Evolutionary conservation across 2,329 filamentous ascomycete species (phyloP), one percentile per base, ranked within the genome.

Genomic region (Ascosphaera apis): DNA sequence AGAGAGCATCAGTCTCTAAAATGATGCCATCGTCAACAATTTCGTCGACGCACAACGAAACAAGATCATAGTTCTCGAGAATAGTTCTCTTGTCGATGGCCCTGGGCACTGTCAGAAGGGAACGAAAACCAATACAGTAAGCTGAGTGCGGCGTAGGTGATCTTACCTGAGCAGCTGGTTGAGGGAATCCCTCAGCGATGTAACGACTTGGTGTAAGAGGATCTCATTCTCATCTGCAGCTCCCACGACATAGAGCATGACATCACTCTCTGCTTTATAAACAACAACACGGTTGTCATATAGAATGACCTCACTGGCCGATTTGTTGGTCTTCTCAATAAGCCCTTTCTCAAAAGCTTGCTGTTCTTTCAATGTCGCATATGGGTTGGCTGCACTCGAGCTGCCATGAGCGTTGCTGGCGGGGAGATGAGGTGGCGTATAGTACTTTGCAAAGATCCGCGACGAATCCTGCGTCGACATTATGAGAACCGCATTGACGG

Each of bases 41-140:
- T 58, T 98, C 88, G 56, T 98, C 88, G 44, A 98, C 80, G 32
- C 84, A 81, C 37, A 98, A 71, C 11, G 83, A 79, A 42, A 93
- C 80, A 15, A 95, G 69, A 57, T 95, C 88, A 65, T 95, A 98
- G 68, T 95, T 95, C 61, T 98, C 88, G 51, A 95, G 76, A 45
- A 95, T 83, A 39, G 88, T 95, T 45, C 88, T 76, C 68, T 93
- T 93, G 63, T 98, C 88, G 35, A 91, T 84, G 23, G 82, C 82
- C 67, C 91, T 86, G 43, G 47, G 42, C 32, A 16, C 25, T 27
- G 23, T 19, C 18, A 18, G 17, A 36, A 25, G 13, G 3, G 9
- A 7, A 36, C 34, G 28, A 9, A n/a, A 19, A 4, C 21, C 15
- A 19, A 17, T 35, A 28, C 9, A 9, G 19, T 1, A 37, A 16